Evolutionary conservation across 192 early-diverging fungal species (phyloP).

Genomic region (Entomortierella parvispora): DNA sequence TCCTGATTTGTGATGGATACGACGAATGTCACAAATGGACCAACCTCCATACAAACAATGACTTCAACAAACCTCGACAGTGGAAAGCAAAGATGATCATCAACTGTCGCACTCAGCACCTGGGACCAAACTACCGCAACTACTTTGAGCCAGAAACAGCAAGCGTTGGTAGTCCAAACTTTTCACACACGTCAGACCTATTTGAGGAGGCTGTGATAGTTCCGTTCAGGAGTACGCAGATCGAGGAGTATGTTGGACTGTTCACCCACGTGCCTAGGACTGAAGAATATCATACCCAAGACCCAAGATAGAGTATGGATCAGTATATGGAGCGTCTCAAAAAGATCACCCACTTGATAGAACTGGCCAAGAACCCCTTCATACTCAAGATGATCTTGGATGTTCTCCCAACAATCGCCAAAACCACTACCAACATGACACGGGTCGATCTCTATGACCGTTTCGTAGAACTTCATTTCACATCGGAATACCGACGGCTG

Average conservation of each 20-base stretch:
- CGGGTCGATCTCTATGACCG: conserved; percentile 1
- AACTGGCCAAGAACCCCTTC: not conserved
- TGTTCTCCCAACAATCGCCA: not conserved
- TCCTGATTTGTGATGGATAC: not conserved
- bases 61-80: not conserved
- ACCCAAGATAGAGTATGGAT: too few relatives aligned
- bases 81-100: not conserved
- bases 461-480: not conserved
- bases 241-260: too few relatives aligned
- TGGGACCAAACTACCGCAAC: not conserved
- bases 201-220: too few relatives aligned
- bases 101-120: not conserved
- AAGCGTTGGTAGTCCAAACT: not conserved
- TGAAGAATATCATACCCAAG: too few relatives aligned
- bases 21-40: not conserved
- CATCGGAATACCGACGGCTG: not conserved
- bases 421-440: not conserved
- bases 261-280: not conserved
- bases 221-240: too few relatives aligned
- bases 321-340: too few relatives aligned
- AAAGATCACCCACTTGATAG: too few relatives aligned
- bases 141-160: not conserved
- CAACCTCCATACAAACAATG: not conserved
- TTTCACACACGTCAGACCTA: not conserved
- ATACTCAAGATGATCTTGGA: not conserved